Percentiles rank a stretch among this genome's conserved stretches.
Evolutionary conservation across 768 basidiomycete genomes (phyloP).

Genomic region (Suillus alpinus): DNA sequence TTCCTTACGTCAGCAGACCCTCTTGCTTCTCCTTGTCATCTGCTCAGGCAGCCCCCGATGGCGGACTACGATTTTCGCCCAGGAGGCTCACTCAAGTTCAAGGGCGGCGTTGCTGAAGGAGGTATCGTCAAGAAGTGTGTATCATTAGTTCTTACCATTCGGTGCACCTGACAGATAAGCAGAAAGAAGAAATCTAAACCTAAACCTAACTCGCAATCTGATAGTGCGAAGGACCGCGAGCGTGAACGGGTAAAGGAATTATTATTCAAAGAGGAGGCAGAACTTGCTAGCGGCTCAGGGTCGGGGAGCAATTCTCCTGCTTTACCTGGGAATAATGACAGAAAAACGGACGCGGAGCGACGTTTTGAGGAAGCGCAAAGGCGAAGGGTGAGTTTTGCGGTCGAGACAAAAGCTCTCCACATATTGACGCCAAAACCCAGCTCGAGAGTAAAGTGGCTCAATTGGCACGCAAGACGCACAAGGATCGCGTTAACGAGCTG

Average conservation of each 20-base stretch:
- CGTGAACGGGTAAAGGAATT: constrained; percentile 48
- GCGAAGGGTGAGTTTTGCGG: constrained; percentile 54
- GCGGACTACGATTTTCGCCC: constrained; percentile 84
- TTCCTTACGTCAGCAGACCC: constrained; percentile 29
- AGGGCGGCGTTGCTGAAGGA: constrained; percentile 76
- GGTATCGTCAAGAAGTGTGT: constrained; percentile 82
- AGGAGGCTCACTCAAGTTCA: constrained; percentile 87
- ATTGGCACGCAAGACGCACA: constrained; percentile 83
- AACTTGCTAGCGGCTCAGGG: constrained; percentile 39
- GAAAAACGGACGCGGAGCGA: constrained; percentile 84
- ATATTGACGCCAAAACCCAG: constrained; percentile 36
- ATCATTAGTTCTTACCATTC: constrained; percentile 4
- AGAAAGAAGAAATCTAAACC: constrained; percentile 86
- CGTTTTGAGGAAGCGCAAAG: constrained; percentile 88
- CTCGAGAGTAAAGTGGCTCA: constrained; percentile 72
- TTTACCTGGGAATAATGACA: constrained; percentile 42
- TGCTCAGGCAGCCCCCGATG: constrained; percentile 43
- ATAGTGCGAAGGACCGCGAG: constrained; percentile 41
- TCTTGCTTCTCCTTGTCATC: constrained; percentile 15
- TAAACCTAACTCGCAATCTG: constrained; percentile 54
- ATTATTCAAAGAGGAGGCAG: constrained; percentile 46
- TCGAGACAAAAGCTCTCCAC: neutral
- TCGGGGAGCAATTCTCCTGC: constrained; percentile 66
- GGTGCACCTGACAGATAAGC: constrained; percentile 13
- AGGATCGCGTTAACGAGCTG: constrained; percentile 90